Conservation (phyloP, 306 rosid genomes). For the Vigna angularis region DNA sequence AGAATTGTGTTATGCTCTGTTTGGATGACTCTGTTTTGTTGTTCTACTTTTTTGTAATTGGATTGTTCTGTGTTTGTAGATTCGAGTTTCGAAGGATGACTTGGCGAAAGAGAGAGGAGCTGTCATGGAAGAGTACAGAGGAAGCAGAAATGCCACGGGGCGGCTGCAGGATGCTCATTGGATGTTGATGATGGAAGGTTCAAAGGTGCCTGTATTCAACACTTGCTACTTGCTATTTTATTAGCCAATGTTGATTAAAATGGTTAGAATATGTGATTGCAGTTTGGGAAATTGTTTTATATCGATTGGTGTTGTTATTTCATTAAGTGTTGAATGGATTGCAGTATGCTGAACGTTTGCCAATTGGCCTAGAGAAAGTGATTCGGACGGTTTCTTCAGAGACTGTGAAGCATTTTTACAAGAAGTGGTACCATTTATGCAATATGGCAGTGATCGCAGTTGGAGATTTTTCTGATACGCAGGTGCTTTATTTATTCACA, state of each 20-base stretch:
- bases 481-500: slow-evolving; percentile 61
- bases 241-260: slow-evolving; percentile 18
- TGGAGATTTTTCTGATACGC: slow-evolving; percentile 89
- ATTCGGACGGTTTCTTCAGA: slow-evolving; percentile 80
- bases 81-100: slow-evolving; percentile 88
- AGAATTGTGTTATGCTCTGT: slow-evolving; percentile 2
- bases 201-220: slow-evolving; percentile 63
- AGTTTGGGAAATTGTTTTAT: background rate
- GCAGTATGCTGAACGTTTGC: slow-evolving; percentile 95
- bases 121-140: slow-evolving; percentile 93
- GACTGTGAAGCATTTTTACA: slow-evolving; percentile 83
- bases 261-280: slow-evolving; percentile 21
- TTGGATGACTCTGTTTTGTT: background rate
- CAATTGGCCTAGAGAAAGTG: slow-evolving; percentile 90
- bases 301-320: slow-evolving; percentile 34
- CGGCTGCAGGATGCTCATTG: slow-evolving; percentile 98
- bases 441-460: slow-evolving; percentile 98
- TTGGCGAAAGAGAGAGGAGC: slow-evolving; percentile 93
- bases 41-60: slow-evolving; percentile 12
- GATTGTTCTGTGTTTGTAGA: slow-evolving; percentile 56
- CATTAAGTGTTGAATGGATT: slow-evolving; percentile 44
- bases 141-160: slow-evolving; percentile 89
- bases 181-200: slow-evolving; percentile 88
- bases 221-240: slow-evolving; percentile 18
- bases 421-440: slow-evolving; percentile 90